These are phyloP conservation scores for Penicillium sp. DNA, from an alignment of 2,329 filamentous ascomycete genomes.

Conservation along the genomic window DNA sequence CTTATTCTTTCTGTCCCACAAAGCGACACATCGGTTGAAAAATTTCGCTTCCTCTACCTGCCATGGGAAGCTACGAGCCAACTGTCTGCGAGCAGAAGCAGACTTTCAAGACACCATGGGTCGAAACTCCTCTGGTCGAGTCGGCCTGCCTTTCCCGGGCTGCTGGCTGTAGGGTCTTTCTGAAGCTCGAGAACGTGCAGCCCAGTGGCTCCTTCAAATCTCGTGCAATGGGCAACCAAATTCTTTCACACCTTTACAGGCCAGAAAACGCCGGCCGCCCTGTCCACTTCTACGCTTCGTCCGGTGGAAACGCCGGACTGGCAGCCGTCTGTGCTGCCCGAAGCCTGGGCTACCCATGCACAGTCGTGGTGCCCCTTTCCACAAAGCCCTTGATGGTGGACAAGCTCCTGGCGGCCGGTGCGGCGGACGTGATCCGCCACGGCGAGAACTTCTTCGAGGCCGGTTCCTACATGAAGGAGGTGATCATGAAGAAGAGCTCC, in stretches of 20 bases:
- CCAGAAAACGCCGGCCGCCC: slow-evolving; percentile 43
- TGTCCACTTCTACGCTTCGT: slow-evolving; percentile 74
- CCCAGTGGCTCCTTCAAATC: slow-evolving; percentile 87
- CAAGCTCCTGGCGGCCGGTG: slow-evolving; percentile 68
- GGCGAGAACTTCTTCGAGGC: slow-evolving; percentile 70
- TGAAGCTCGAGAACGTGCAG: slow-evolving; percentile 83
- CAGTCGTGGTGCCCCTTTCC: slow-evolving; percentile 68
- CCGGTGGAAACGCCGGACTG: slow-evolving; percentile 80
- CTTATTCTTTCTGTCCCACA: background rate
- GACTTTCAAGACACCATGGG: slow-evolving; percentile 56
- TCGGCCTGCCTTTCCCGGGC: slow-evolving; percentile 65
- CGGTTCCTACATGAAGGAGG: slow-evolving; percentile 62
- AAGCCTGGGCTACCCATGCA: slow-evolving; percentile 63
- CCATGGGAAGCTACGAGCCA: slow-evolving; percentile 39
- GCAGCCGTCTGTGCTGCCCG: slow-evolving; percentile 73
- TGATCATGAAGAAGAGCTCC: slow-evolving; percentile 39
- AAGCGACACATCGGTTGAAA: background rate
- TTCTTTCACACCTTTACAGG: slow-evolving; percentile 53
- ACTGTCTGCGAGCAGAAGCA: slow-evolving; percentile 23
- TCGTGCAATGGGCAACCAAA: slow-evolving; percentile 69
- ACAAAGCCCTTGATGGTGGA: slow-evolving; percentile 68
- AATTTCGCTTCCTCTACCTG: background rate
- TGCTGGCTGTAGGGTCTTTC: slow-evolving; percentile 76
- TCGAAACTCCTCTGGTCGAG: slow-evolving; percentile 68
- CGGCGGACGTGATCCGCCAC: slow-evolving; percentile 62